phyloP scores from a whole-genome alignment of 2,329 filamentous ascomycete species.

The Cladobotryum mycophilum region DNA sequence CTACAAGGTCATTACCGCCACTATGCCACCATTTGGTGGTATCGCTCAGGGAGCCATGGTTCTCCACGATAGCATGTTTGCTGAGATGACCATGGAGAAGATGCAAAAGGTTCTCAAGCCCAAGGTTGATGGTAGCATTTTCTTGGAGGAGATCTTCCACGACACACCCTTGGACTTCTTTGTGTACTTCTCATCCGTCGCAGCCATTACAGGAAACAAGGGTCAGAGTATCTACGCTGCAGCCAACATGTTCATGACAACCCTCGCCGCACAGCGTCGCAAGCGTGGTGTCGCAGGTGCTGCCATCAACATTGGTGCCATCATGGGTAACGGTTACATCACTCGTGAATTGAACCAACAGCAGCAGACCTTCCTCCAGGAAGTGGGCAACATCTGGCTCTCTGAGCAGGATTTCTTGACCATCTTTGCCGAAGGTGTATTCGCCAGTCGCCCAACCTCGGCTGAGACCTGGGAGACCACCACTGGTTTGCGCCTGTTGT shows the following conservation, averaged over 20 bases:
- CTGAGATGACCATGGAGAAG: slow-evolving; percentile 20
- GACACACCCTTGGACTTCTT: slow-evolving; percentile 31
- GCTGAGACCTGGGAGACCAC: neutral
- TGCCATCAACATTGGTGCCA: slow-evolving; percentile 30
- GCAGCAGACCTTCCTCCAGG: neutral
- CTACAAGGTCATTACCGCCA: slow-evolving; percentile 13
- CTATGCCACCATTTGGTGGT: slow-evolving; percentile 32
- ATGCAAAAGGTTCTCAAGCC: slow-evolving; percentile 22
- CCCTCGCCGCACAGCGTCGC: slow-evolving; percentile 30
- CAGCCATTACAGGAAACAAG: slow-evolving; percentile 22
- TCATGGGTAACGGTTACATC: slow-evolving; percentile 31
- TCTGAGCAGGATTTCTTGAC: neutral
- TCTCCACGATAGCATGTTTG: slow-evolving; percentile 29
- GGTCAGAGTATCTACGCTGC: slow-evolving; percentile 41
- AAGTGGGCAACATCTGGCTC: neutral
- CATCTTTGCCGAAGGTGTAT: neutral
- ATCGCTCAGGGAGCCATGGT: slow-evolving; percentile 41
- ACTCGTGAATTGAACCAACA: neutral
- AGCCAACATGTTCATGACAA: slow-evolving; percentile 38
- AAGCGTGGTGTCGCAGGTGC: slow-evolving; percentile 32
- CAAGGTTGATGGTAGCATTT: slow-evolving; percentile 28
- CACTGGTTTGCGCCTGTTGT: neutral
- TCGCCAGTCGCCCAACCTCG: neutral
- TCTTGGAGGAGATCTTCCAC: slow-evolving; percentile 27
- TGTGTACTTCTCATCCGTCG: slow-evolving; percentile 28